Base-by-base conservation (phyloP, 768 basidiomycete species). In the Termitomyces eurrhizus region DNA sequence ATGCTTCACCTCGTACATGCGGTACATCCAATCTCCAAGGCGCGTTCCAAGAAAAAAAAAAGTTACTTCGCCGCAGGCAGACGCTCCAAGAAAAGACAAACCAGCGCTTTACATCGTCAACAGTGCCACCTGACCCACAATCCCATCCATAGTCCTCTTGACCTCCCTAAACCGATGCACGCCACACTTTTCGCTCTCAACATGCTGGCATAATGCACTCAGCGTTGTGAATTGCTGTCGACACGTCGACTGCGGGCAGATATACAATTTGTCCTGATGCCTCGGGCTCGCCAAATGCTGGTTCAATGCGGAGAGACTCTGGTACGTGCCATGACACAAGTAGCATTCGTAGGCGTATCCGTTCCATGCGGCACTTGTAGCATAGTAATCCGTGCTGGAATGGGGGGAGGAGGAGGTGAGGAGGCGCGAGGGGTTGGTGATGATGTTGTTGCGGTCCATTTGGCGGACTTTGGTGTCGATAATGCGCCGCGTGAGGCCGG, bases 141-240 rank as follows among this genome's bases (percentile, higher is more conserved):
- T 46, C 0, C 59, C 37, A 32, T 80, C 69, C 73, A 86, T 72
- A 1, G 72, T 69, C 7, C 69, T 67, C 53, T 75, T 70, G 24
- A 82, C 80, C 1, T 63, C 66, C 65, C 60, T 74, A 68, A 85
- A 86, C 69, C 71, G 79, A 39, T 69, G 58, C 24, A 88, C 80
- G 0, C 82, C 83, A 68, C 88, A 90, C 32, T 62, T 71, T 64
- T 80, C 83, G 66, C 83, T 85, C 74, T 89, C 87, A 36, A 89
- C 78, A 68, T 90, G 87, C 72, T 85, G 82, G 48, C 80, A 80
- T 56, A 90, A 69, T 4, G 67, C 85, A 57, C 87, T 88, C 36
- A 89, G 76, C 14, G 83, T 79, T 7, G 55, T 62, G 66, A 86
- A 88, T 36, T 70, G 67, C 26, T 52, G 35, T 2, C 57, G 65